Percentiles rank a stretch among this genome's conserved stretches.
Evolutionary conservation across 2,329 filamentous ascomycete species (phyloP).

Genomic region (Boeremia lycopersici): DNA sequence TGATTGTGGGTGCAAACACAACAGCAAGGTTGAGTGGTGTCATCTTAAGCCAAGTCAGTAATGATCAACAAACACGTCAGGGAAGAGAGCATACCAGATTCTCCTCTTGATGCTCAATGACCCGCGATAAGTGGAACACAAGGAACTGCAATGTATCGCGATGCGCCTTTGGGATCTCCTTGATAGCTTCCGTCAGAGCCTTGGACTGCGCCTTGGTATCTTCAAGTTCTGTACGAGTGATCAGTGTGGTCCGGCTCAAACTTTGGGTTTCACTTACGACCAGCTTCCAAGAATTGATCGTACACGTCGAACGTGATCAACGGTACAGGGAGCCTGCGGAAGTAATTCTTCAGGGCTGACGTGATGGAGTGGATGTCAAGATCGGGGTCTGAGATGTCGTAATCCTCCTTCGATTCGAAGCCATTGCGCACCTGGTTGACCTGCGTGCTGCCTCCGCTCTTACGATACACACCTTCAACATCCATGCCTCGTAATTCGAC

Average conservation of each 20-base stretch:
- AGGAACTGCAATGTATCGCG: constrained; percentile 90
- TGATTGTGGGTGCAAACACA: constrained; percentile 96
- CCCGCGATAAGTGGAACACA: constrained; percentile 88
- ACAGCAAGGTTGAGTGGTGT: constrained; percentile 94
- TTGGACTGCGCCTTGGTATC: constrained; percentile 57
- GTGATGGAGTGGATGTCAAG: constrained; percentile 97
- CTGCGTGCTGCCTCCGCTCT: constrained; percentile 91
- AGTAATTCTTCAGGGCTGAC: constrained; percentile 95
- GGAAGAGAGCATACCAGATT: constrained; percentile 70
- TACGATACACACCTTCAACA: constrained; percentile 95
- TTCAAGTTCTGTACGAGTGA: constrained; percentile 60
- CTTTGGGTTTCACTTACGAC: constrained; percentile 59
- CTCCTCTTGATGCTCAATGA: constrained; percentile 80
- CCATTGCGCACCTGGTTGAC: constrained; percentile 89
- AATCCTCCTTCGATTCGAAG: constrained; percentile 85
- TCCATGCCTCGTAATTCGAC: constrained; percentile 95
- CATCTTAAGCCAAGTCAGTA: constrained; percentile 65
- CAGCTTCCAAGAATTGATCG: constrained; percentile 82
- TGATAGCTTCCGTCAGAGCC: constrained; percentile 75
- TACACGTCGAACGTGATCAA: constrained; percentile 93
- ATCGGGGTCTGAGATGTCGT: constrained; percentile 90
- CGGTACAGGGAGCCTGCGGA: constrained; percentile 87
- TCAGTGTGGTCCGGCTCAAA: constrained; percentile 6
- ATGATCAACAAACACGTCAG: neutral
- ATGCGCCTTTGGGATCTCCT: constrained; percentile 80